A percentile compares a stretch with the other conserved stretches of the same genome.
Conservation (phyloP, 805 yeast genomes). For the Starmerella khaoyaiensis region DNA sequence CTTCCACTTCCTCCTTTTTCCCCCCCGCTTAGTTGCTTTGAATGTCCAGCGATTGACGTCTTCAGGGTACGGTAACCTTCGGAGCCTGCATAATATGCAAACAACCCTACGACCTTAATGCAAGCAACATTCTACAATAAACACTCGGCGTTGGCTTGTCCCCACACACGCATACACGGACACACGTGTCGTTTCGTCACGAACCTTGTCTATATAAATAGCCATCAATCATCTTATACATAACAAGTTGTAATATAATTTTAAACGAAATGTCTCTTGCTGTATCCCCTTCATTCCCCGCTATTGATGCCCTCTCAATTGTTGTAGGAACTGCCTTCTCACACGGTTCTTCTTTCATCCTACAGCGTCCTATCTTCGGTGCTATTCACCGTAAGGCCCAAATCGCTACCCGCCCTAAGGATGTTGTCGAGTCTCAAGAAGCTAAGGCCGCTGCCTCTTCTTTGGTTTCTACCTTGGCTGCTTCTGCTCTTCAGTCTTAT, state of each 20-base stretch:
- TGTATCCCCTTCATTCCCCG: constrained; percentile 19
- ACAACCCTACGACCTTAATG: too few species aligned
- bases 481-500: constrained; percentile 32
- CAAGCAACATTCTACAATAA: too few species aligned
- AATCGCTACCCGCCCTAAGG: constrained; percentile 26
- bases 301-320: constrained; percentile 24
- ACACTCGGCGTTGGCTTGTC: not conserved
- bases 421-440: constrained; percentile 29
- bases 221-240: not conserved
- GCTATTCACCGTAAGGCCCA: constrained; percentile 30
- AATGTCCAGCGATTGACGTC: too few species aligned
- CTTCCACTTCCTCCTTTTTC: too few species aligned
- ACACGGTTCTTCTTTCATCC: constrained; percentile 28
- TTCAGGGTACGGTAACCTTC: too few species aligned
- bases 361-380: constrained; percentile 31
- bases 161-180: not conserved
- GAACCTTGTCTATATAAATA: constrained; percentile 1
- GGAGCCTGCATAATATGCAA: too few species aligned
- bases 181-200: constrained; percentile 2
- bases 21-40: too few species aligned
- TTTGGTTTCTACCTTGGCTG: constrained; percentile 27
- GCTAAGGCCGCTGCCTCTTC: constrained; percentile 29
- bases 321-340: constrained; percentile 32
- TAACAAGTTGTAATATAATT: not conserved
- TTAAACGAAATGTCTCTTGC: constrained; percentile 19